Evolutionary conservation across 805 yeast species (phyloP), one percentile per base, ranked within the genome.

Genomic region (Monosporozyma aquatica): DNA sequence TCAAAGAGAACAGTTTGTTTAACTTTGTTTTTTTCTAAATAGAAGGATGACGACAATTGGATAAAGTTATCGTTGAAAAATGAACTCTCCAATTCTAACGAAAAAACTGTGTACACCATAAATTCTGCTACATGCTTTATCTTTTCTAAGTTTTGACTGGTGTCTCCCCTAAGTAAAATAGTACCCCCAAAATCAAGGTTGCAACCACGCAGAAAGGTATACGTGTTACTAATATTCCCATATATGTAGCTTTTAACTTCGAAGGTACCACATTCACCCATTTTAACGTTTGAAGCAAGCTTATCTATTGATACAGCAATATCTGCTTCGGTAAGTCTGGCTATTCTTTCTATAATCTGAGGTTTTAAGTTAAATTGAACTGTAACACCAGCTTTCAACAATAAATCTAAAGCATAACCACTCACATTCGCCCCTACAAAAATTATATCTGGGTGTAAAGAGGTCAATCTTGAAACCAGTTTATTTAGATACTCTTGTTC

Each of bases 301-400:
- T 82, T 85, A 55, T 92, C 96, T 41, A 87, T 82, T 0, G 97
- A 82, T 17, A 81, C 78, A 17, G 86, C 82, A 18, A 94, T 78
- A 54, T 87, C 96, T 1, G 95, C 87, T 39, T 76, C 79, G 0
- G 95, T 82, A 48, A 87, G 70, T 42, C 87, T 68, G 0, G 96
- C 75, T 4, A 90, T 72, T 42, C 94, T 70, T 47, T 80, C 82
- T 34, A 92, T 73, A 1, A 87, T 89, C 49, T 79, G 87, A 0
- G 84, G 85, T 55, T 92, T 87, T 45, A 87, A 74, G 49, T 84
- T 79, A 30, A 80, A 76, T 2, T 89, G 82, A 3, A 90, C 97
- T 0, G 94, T 78, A 11, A 92, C 77, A 1, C 83, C 83, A 0
- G 86, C 80, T 17, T 80, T 79, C 37, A 79, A 80, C 18, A 92